Evolutionary conservation across 164 flowering plant genomes (phyloP), one percentile per base, ranked within the genome.

Genomic region (Vitis rotundifolia): DNA sequence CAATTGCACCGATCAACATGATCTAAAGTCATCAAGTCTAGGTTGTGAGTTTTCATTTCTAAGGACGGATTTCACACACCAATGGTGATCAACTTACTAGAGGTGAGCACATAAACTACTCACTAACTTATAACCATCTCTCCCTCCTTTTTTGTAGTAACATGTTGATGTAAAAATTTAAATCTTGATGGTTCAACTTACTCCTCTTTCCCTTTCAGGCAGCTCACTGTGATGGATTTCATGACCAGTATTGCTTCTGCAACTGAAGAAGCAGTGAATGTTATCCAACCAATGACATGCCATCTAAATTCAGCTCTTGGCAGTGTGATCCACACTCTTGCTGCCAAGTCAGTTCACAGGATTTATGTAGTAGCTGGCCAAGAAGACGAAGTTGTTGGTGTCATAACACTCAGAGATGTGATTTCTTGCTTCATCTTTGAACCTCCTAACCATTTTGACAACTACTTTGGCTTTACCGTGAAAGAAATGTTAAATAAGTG

Each of bases 361-460:
- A 79, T 91, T 47, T 83, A 94, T 68, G 91, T 86, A 10, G 93
- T 86, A 2, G 80, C 71, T 28, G 87, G 71, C 0, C 69, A 74
- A 8, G 84, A 75, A 1, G 71, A 74, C 8, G 86, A 83, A 68
- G 91, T 89, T 8, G 61, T 74, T 15, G 99, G 97, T 1, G 91
- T 92, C n/a, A 83, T 91, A 54, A 94, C 97, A 0, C 91, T 94
- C 49, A 83, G 96, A 78, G 97, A 94, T 70, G 97, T 92, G 67
- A 94, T 94, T 60, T 89, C 99, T 28, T 90, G 97, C 82, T 94
- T 92, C 76, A 81, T 94, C 55, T 70, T 5, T 73, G 99, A 94
- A 69, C 99, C 99, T 5, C 89, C 89, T 2, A 82, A 85, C 69
- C 80, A 89, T 80, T 87, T 91, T 26, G 90, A 85, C 61, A 69